Base-by-base conservation (phyloP, 1,284 basidiomycete genomes). In the Microbotryum lychnidis-dioicae region DNA sequence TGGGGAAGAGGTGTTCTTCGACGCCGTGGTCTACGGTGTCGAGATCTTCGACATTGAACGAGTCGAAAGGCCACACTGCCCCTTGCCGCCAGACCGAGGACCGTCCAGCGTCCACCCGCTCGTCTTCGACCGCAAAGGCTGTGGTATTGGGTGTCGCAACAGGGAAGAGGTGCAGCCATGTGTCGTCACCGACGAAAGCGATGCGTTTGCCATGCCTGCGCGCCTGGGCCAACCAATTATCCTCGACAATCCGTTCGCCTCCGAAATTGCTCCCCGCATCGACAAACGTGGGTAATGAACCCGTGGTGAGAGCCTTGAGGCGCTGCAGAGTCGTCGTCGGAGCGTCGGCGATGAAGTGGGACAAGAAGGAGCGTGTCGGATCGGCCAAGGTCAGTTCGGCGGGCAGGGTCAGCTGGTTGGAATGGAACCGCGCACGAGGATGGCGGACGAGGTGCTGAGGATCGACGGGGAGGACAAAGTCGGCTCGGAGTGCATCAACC, bases 31-130 rank as follows among this genome's bases (percentile, higher is more conserved):
- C 96, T 45, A 98, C 96, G 0, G 90, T 89, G 73, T 98, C 91
- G 20, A 98, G 80, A 73, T 98, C 96, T 75, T 97, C 94, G 62
- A 99, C 94, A 75, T 98, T 94, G 82, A 99, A 98, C 1, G 91
- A 97, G 75, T 97, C 92, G 74, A 86, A 97, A 0, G 91, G 86
- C 74, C 84, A 87, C 1, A 84, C 80, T 77, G 87, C 83, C 66
- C 87, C 85, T 1, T 63, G 62, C 42, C 62, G 20, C 64, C 66
- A 70, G 6, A 70, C 33, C 77, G 60, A 49, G n/a, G 25, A 52
- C 21, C 47, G 21, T 12, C 9, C 23, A 20, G 10, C 7, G 6
- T 21, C 16, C 20, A n/a, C 33, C 2, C 44, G 44, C 12, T 58
- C 59, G n/a, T 47, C 33, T 18, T 10, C 3, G 16, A 42, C 5